A percentile compares a stretch with the other conserved stretches of the same genome.
Evolutionary conservation across 345 rosid species (phyloP).

Genomic region (Euphorbia peplus): DNA sequence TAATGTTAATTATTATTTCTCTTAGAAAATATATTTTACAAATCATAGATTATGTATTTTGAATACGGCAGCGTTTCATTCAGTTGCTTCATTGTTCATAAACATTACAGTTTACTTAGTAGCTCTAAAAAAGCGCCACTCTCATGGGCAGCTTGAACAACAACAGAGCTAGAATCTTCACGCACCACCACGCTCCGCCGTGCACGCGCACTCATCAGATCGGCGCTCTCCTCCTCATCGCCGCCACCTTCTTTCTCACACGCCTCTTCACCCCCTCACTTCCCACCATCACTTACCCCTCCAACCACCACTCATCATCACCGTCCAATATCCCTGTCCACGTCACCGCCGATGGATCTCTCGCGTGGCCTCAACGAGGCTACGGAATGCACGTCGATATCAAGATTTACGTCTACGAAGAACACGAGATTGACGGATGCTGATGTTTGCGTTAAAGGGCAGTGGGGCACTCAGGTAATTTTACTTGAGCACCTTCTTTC

Average conservation of each 20-base stretch:
- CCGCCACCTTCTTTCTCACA: slow-evolving; percentile 77
- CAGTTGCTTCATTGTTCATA: no score
- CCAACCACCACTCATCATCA: slow-evolving; percentile 16
- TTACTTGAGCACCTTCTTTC: no score
- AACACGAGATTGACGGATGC: slow-evolving; percentile 76
- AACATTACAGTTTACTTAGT: no score
- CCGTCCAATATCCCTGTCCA: slow-evolving; percentile 11
- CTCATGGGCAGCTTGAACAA: slow-evolving; percentile 39
- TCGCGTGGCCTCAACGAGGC: slow-evolving; percentile 62
- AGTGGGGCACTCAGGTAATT: slow-evolving; percentile 95
- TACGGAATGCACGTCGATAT: slow-evolving; percentile 60
- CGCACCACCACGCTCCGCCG: slow-evolving; percentile 47
- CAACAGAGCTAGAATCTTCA: slow-evolving; percentile 30
- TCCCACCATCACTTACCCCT: slow-evolving; percentile 34
- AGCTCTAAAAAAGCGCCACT: no score
- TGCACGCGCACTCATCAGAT: slow-evolving; percentile 93
- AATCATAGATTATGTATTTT: no score
- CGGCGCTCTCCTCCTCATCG: slow-evolving; percentile 65
- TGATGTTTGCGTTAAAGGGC: slow-evolving; percentile 73
- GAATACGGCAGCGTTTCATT: no score
- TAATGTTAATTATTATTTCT: no score
- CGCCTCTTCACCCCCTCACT: slow-evolving; percentile 64
- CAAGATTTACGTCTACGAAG: slow-evolving; percentile 84
- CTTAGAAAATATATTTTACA: no score
- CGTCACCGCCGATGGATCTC: slow-evolving; percentile 23